Evolutionary conservation across 1,284 basidiomycete genomes (phyloP), one percentile per base, ranked within the genome.

Genomic region (Ustilago xerochloae): DNA sequence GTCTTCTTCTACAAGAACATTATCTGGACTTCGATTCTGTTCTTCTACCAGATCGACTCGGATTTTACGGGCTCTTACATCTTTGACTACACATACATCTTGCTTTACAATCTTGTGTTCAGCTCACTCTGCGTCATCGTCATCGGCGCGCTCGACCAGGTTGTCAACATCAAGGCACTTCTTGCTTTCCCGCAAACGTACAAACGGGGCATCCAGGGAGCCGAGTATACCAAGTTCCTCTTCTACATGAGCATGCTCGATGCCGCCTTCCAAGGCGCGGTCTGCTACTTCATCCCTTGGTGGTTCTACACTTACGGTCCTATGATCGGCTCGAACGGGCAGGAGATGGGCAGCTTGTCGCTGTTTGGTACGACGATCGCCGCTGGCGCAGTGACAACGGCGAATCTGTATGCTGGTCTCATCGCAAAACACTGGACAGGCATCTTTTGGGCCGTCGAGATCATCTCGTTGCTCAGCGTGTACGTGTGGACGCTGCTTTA

Each of bases 191-290:
- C 95, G 6, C 92, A 95, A 80, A 90, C 97, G 10, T 99, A 99
- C 84, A 88, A 93, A 75, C 91, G 94, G 47, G 95, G 96, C 36
- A 96, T 97, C 77, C 88, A 90, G 26, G 94, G 95, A 32, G 87
- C 95, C 18, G 94, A 97, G 81, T 99, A 97, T 86, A 97, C 94
- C 20, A 89, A 93, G 13, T 77, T 87, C 62, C 93, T 93, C 84
- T 98, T 98, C 87, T 98, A 94, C 93, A 84, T 91, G 54, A 97
- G 95, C 86, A 96, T 98, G 92, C 83, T 90, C 16, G 96, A 98
- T 84, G 96, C 94, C 43, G 86, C 97, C 38, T 97, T 95, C 85
- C 95, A 97, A 84, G 95, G 94, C 0, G 90, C 87, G 0, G 89
- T 97, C 67, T 90, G 94, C 45, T 98, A 92, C 87, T 97, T 93